phyloP scores from a whole-genome alignment of 1,284 basidiomycete genomes.

The Neotropicomus parvogracilis region DNA sequence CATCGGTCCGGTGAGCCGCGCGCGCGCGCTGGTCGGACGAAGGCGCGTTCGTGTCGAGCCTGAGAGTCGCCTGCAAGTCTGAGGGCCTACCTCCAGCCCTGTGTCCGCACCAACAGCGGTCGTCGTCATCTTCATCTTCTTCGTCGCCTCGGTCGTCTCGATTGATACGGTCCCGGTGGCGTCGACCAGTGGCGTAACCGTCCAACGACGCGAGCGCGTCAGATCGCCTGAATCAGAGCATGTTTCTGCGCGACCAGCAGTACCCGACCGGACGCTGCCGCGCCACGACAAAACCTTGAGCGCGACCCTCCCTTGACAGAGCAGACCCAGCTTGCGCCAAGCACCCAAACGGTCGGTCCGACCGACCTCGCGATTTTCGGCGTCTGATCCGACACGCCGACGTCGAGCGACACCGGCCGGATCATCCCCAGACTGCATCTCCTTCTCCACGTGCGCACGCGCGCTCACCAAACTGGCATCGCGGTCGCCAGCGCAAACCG shows the following conservation, averaged over 20 bases:
- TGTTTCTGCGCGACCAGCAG: too few species aligned
- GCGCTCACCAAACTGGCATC: neutral
- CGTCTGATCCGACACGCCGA: neutral
- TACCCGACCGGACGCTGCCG: too few species aligned
- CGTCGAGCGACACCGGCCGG: conserved; percentile 16
- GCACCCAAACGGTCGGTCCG: neutral
- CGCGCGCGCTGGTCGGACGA: conserved; percentile 3
- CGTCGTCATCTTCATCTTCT: neutral
- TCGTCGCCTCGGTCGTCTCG: neutral
- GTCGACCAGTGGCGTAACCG: conserved; percentile 13
- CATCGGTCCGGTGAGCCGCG: neutral
- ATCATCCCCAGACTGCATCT: conserved; percentile 13
- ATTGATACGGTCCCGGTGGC: conserved; percentile 12
- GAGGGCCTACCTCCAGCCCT: neutral
- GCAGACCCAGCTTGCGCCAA: conserved; percentile 5
- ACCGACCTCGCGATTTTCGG: neutral
- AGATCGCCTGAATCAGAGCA: neutral
- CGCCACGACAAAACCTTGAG: conserved; percentile 12
- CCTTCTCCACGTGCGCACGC: neutral
- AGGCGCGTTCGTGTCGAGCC: neutral
- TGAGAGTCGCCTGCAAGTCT: neutral
- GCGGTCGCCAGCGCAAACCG: neutral
- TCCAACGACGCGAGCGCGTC: neutral
- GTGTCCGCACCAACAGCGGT: neutral
- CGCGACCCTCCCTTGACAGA: conserved; percentile 4